A percentile compares a stretch with the other conserved stretches of the same genome.
These are phyloP conservation scores for Peronospora destructor DNA, from an alignment of 352 stramenopile genomes.

Conservation along the genomic window DNA sequence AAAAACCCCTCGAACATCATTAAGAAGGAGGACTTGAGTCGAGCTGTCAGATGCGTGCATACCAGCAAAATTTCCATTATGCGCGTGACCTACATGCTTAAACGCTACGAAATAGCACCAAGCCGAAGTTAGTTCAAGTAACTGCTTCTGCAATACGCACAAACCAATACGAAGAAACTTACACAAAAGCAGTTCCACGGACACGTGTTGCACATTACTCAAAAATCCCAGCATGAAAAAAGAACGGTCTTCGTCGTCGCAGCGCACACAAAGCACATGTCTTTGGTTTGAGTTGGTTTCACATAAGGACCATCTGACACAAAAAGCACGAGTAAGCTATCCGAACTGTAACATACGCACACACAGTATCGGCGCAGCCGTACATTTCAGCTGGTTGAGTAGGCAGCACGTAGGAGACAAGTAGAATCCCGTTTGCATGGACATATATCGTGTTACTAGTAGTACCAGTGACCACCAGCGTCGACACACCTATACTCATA, in stretches of 20 bases:
- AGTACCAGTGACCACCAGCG: constrained; percentile 40
- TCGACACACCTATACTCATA: constrained; percentile 16
- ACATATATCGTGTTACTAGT: constrained; percentile 42
- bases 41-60: background rate
- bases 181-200: constrained; percentile 44
- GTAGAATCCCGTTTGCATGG: constrained; percentile 34
- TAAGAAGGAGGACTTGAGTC: constrained; percentile 36
- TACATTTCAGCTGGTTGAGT: constrained; percentile 41
- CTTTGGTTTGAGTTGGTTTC: constrained; percentile 21
- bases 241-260: constrained; percentile 35
- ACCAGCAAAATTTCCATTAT: constrained; percentile 29
- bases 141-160: background rate
- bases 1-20: constrained; percentile 24
- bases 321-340: constrained; percentile 3
- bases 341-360: background rate
- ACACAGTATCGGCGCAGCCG: constrained; percentile 8
- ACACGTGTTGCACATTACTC: constrained; percentile 16
- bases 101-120: constrained; percentile 29
- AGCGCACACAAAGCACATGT: constrained; percentile 36
- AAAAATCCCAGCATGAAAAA: constrained; percentile 51
- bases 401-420: constrained; percentile 42
- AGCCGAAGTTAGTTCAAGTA: constrained; percentile 1
- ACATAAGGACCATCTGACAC: constrained; percentile 19
- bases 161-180: constrained; percentile 10
- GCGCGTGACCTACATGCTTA: constrained; percentile 37